A percentile compares a stretch with the other conserved stretches of the same genome.
These are phyloP conservation scores for Quercus gilva DNA, from an alignment of 306 rosid species.

Conservation along the genomic window DNA sequence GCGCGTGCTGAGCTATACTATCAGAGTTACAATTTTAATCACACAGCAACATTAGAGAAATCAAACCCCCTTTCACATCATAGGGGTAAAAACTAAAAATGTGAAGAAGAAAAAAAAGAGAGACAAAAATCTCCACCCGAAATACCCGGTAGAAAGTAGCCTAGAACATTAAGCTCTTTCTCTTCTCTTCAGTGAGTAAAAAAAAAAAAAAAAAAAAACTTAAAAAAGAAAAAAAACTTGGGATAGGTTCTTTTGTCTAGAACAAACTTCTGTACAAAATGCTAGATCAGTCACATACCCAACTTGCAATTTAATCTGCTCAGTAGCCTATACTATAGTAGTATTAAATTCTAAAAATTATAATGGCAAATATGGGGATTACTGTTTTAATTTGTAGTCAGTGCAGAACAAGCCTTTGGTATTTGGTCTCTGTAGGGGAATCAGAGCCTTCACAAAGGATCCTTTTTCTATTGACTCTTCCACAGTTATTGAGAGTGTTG, in stretches of 20 bases:
- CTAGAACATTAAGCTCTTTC: slow-evolving; percentile 29
- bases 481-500: slow-evolving; percentile 45
- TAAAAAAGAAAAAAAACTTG: slow-evolving; percentile 28
- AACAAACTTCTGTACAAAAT: slow-evolving; percentile 58
- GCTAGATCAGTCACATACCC: slow-evolving; percentile 58
- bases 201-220: slow-evolving; percentile 25
- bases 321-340: slow-evolving; percentile 32
- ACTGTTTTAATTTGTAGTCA: slow-evolving; percentile 39
- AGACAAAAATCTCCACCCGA: slow-evolving; percentile 34
- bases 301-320: slow-evolving; percentile 20
- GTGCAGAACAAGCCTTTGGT: slow-evolving; percentile 65
- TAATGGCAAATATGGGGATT: slow-evolving; percentile 28
- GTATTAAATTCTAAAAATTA: slow-evolving; percentile 32
- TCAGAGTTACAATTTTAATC: slow-evolving; percentile 41
- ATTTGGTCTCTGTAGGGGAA: slow-evolving; percentile 66
- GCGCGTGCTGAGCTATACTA: slow-evolving; percentile 27
- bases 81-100: slow-evolving; percentile 39
- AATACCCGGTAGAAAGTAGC: slow-evolving; percentile 17
- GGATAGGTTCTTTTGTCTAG: slow-evolving; percentile 28
- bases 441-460: slow-evolving; percentile 54
- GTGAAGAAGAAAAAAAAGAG: slow-evolving; percentile 39
- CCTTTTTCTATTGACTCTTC: slow-evolving; percentile 66
- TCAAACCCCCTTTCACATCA: slow-evolving; percentile 43
- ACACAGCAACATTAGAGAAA: slow-evolving; percentile 40
- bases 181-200: slow-evolving; percentile 29